These are phyloP conservation scores for Lachancea quebecensis DNA, from an alignment of 805 yeast species.

Conservation along the genomic window DNA sequence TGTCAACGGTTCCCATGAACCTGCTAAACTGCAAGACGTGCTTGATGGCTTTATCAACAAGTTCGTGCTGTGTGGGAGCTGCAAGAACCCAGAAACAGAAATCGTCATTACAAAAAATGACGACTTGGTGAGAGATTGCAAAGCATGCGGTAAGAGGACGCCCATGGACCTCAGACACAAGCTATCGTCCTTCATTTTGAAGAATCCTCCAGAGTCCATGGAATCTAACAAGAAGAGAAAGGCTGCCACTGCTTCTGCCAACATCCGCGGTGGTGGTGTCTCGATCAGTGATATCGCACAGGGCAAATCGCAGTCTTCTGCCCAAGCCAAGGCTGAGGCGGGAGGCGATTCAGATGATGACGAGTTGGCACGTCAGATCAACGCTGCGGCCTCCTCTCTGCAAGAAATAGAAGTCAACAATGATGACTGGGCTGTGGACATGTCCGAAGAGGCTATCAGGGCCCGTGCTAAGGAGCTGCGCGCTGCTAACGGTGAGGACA, in stretches of 20 bases:
- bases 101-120: slow-evolving; percentile 64
- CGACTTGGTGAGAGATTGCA: slow-evolving; percentile 82
- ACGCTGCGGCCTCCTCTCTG: slow-evolving; percentile 73
- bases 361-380: slow-evolving; percentile 68
- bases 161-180: slow-evolving; percentile 79
- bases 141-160: slow-evolving; percentile 94
- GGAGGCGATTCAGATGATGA: slow-evolving; percentile 54
- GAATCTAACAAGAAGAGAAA: slow-evolving; percentile 56
- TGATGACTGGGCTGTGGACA: slow-evolving; percentile 96
- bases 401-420: slow-evolving; percentile 64
- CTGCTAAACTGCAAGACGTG: slow-evolving; percentile 82
- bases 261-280: slow-evolving; percentile 81
- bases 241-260: slow-evolving; percentile 84
- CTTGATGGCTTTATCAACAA: slow-evolving; percentile 90
- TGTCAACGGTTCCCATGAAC: slow-evolving; percentile 92
- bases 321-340: slow-evolving; percentile 28
- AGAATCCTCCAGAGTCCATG: slow-evolving; percentile 74
- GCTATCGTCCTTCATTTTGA: slow-evolving; percentile 76
- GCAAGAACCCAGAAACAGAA: slow-evolving; percentile 97
- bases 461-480: slow-evolving; percentile 86
- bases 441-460: slow-evolving; percentile 91
- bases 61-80: slow-evolving; percentile 87
- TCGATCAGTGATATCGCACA: slow-evolving; percentile 74
- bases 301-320: slow-evolving; percentile 34
- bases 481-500: slow-evolving; percentile 43